These are phyloP conservation scores for Suillus subluteus DNA, from an alignment of 768 basidiomycete genomes.

Conservation along the genomic window DNA sequence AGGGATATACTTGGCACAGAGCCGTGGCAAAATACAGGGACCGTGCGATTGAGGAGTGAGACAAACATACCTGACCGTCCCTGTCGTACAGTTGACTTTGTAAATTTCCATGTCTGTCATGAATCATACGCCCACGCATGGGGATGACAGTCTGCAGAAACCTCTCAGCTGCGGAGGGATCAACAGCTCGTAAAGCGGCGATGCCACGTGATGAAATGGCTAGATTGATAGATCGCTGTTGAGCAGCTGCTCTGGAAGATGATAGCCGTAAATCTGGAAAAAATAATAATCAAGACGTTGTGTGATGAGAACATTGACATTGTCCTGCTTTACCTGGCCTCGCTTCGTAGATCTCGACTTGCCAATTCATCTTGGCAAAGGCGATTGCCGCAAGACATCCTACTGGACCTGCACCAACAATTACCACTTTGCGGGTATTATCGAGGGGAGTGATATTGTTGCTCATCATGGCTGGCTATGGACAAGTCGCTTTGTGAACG, in stretches of 20 bases:
- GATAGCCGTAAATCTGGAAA: slow-evolving; percentile 72
- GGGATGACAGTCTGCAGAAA: slow-evolving; percentile 85
- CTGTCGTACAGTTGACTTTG: slow-evolving; percentile 90
- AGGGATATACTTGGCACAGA: slow-evolving; percentile 21
- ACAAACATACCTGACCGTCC: slow-evolving; percentile 75
- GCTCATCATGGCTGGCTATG: slow-evolving; percentile 24
- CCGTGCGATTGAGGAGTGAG: slow-evolving; percentile 16
- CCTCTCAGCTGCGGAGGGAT: slow-evolving; percentile 65
- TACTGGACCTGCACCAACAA: slow-evolving; percentile 92
- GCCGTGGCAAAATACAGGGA: slow-evolving; percentile 18
- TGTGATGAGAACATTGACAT: slow-evolving; percentile 19
- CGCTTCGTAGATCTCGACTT: slow-evolving; percentile 77
- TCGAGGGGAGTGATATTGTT: slow-evolving; percentile 6
- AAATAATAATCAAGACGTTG: slow-evolving; percentile 14
- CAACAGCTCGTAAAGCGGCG: slow-evolving; percentile 81
- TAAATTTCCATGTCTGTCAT: slow-evolving; percentile 68
- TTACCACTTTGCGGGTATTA: slow-evolving; percentile 50
- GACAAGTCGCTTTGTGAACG: neutral
- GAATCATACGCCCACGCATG: slow-evolving; percentile 96
- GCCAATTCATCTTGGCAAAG: slow-evolving; percentile 86
- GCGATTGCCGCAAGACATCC: slow-evolving; percentile 89
- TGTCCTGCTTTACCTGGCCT: slow-evolving; percentile 61
- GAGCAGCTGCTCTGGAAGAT: slow-evolving; percentile 62
- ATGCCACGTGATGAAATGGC: slow-evolving; percentile 95
- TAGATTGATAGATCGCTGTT: slow-evolving; percentile 93